Evolutionary conservation across 352 stramenopile species (phyloP), one percentile per base, ranked within the genome.

Genomic region (Globisporangium barbulae): DNA sequence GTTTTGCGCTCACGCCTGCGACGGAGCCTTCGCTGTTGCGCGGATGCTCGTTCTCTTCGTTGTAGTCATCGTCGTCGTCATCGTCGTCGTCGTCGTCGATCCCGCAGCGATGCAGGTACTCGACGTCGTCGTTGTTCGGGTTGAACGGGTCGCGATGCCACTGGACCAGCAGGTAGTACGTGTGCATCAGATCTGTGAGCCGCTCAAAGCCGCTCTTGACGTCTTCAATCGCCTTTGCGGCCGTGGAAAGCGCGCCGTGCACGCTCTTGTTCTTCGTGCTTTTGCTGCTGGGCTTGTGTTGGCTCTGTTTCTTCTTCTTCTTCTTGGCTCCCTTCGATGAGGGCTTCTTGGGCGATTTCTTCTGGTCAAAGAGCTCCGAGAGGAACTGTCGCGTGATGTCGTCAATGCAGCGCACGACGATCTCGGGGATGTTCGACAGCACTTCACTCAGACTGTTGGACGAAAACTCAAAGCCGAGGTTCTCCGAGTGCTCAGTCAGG

Each of bases 131-230:
- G 47, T 94, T 94, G 13, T 72, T 75, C 3, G 83, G 74, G 53
- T 94, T 91, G 44, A 96, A 95, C 8, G 88, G 84, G 59, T 90
- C 76, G 19, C 81, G 81, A 71, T 97, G 90, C 90, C 89, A 97
- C 56, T 97, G 88, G 1, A 91, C 85, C 39, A 96, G 70, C 33
- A 95, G 52, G 65, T 96, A 96, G 47, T 96, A 94, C 3, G 78
- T 93, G 72, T 97, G 88, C 75, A 97, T 88, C 37, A 97, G 67
- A 19, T 92, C 73, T 8, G 89, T 90, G 21, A 96, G 65, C 1
- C 74, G 66, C 58, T 94, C 85, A 60, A 89, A 94, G 37, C 70
- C 73, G 50, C 68, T 68, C 19, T 78, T 83, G 33, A 96, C 66
- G 15, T 83, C 74, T 17, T 93, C 74, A 17, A 93, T 73, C 22